These are phyloP conservation scores for Grosmannia serpens DNA, from an alignment of 2,329 filamentous ascomycete genomes.

Conservation along the genomic window DNA sequence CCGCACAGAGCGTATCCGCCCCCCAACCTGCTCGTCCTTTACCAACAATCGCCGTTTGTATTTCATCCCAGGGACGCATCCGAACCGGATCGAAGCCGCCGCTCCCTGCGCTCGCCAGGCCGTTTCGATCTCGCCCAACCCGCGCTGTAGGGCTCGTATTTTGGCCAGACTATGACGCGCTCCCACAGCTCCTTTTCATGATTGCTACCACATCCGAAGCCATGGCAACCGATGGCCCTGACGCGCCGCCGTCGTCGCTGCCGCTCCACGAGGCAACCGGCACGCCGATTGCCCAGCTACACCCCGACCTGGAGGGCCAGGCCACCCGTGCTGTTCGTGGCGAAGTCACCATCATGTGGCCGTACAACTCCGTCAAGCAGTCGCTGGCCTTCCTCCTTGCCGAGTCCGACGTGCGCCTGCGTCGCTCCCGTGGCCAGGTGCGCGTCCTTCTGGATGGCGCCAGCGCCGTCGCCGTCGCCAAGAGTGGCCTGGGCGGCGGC, in stretches of 20 bases:
- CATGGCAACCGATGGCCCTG: background rate
- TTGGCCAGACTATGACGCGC: background rate
- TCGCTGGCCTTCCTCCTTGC: slow-evolving; percentile 70
- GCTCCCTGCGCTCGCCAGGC: background rate
- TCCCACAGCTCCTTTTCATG: background rate
- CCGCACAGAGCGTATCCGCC: background rate
- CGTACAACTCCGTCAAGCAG: slow-evolving; percentile 67
- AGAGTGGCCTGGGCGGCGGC: slow-evolving; percentile 61
- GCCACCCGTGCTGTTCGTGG: slow-evolving; percentile 46
- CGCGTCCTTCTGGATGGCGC: slow-evolving; percentile 63
- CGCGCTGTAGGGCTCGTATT: background rate
- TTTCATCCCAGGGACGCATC: background rate
- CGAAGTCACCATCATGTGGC: slow-evolving; percentile 79
- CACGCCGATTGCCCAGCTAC: slow-evolving; percentile 42
- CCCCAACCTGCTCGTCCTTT: background rate
- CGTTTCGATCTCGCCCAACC: background rate
- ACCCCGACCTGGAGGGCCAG: slow-evolving; percentile 31
- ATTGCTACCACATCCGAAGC: background rate
- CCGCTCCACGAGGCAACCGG: slow-evolving; percentile 10
- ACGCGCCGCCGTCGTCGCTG: background rate
- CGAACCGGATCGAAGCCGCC: background rate
- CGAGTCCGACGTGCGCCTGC: slow-evolving; percentile 73
- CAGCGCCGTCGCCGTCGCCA: slow-evolving; percentile 57
- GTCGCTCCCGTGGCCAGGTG: slow-evolving; percentile 67
- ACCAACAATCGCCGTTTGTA: background rate